Evolutionary conservation across 176 grass and related monocot species (phyloP).

Genomic region (Elaeis guineensis): DNA sequence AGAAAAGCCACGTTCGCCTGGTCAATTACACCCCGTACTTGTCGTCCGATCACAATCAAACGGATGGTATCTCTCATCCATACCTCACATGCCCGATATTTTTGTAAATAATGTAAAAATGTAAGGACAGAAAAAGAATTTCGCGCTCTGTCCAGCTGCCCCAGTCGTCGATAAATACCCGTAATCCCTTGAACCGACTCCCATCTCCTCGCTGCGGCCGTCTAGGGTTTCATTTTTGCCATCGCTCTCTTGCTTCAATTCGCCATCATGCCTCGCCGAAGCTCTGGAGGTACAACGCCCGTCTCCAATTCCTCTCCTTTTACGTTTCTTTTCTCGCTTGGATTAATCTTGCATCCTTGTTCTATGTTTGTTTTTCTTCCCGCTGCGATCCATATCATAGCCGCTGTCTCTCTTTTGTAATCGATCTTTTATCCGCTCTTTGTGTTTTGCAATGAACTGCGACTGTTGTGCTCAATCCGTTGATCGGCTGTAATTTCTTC

Average conservation of each 20-base stretch:
- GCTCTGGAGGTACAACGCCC: neutral
- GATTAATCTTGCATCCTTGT: too few relatives aligned
- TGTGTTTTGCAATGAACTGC: too few relatives aligned
- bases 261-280: conserved; percentile 2
- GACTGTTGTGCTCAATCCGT: too few relatives aligned
- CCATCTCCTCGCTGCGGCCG: neutral
- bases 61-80: neutral
- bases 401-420: too few relatives aligned
- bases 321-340: neutral
- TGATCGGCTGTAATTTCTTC: too few relatives aligned
- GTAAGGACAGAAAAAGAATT: neutral
- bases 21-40: neutral
- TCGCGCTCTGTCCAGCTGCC: neutral
- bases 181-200: neutral
- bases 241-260: neutral
- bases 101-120: neutral
- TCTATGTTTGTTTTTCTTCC: too few relatives aligned
- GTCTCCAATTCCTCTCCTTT: neutral
- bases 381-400: too few relatives aligned
- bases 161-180: too few relatives aligned
- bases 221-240: neutral
- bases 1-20: too few relatives aligned
- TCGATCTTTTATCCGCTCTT: too few relatives aligned
- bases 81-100: neutral
- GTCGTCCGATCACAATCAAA: neutral